Evolutionary conservation across 148 eudicot genomes (phyloP), one percentile per base, ranked within the genome.

Genomic region (Simmondsia chinensis): DNA sequence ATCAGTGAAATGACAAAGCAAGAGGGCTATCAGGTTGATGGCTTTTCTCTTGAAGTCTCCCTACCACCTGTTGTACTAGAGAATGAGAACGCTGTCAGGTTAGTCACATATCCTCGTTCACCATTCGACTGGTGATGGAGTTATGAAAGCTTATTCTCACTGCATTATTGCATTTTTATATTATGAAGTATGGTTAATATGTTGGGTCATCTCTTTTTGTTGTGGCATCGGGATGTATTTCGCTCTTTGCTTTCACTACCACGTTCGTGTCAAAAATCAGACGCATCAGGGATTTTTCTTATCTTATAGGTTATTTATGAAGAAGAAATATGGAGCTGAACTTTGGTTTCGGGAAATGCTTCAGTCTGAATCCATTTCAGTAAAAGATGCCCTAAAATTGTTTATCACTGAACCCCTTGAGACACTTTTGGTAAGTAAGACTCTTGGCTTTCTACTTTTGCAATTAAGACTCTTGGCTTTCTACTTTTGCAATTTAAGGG

Each of bases 41-140:
- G 69, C 27, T 79, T 85, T 67, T 64, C 64, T 39, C 85, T 91
- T 49, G 95, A 85, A 66, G 78, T 91, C 38, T 85, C 88, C 3
- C 32, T 91, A 20, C 97, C 97, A 8, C 56, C 79, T 28, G 20
- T 52, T 25, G 39, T 85, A 28, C 24, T 33, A 6, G 91, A 77
- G 46, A 79, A 72, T 43, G 95, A 91, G 39, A 52, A 76, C 60
- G 74, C 65, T 31, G 59, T 76, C 41, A 54, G 87, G 97, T 91
- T 59, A 60, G 79, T 30, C 9, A 20, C 28, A 10, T 1, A 17
- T 33, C 23, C n/a, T 55, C 16, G 17, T 41, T 18, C n/a, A n/a
- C n/a, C n/a, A n/a, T n/a, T n/a, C n/a, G n/a, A n/a, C n/a, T n/a
- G n/a, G n/a, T n/a, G n/a, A n/a, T n/a, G n/a, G n/a, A n/a, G n/a